phyloP scores from a whole-genome alignment of 208 protist species.

The Angomonas ambiguus region DNA sequence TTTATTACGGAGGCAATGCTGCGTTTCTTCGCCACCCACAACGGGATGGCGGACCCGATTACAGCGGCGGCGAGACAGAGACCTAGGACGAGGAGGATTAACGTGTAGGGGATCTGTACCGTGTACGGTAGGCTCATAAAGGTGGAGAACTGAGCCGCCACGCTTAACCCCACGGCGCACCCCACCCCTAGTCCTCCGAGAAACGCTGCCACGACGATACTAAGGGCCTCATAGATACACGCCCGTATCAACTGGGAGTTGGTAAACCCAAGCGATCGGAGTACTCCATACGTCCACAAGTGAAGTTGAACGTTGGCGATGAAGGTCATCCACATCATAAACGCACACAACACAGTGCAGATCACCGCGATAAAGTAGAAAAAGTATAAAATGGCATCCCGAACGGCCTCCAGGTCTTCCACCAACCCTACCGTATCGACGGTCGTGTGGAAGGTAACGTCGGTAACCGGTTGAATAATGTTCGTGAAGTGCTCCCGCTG shows the following conservation, averaged over 20 bases:
- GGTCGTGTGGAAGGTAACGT: conserved; percentile 39
- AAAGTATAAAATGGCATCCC: conserved; percentile 85
- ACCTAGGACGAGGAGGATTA: conserved; percentile 72
- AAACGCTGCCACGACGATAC: conserved; percentile 89
- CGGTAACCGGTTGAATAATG: conserved; percentile 57
- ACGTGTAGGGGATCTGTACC: conserved; percentile 85
- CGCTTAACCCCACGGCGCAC: conserved; percentile 63
- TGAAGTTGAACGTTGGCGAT: conserved; percentile 94
- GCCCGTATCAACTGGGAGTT: conserved; percentile 76
- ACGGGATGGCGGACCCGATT: conserved; percentile 81
- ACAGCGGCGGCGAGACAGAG: conserved; percentile 83
- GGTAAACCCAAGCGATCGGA: conserved; percentile 90
- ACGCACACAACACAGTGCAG: conserved; percentile 89
- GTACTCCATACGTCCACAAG: conserved; percentile 92
- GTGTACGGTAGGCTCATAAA: conserved; percentile 88
- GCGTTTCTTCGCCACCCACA: conserved; percentile 30
- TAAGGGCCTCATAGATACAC: conserved; percentile 93
- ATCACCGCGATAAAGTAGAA: conserved; percentile 92
- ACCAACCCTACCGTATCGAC: conserved; percentile 38
- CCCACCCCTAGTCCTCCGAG: conserved; percentile 72
- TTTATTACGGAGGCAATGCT: background rate
- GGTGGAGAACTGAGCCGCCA: conserved; percentile 84
- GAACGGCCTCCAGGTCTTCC: conserved; percentile 42
- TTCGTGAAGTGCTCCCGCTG: conserved; percentile 81
- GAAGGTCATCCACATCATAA: conserved; percentile 96